Evolutionary conservation across 2,329 filamentous ascomycete genomes (phyloP).

Genomic region (Xylariaceae sp.): DNA sequence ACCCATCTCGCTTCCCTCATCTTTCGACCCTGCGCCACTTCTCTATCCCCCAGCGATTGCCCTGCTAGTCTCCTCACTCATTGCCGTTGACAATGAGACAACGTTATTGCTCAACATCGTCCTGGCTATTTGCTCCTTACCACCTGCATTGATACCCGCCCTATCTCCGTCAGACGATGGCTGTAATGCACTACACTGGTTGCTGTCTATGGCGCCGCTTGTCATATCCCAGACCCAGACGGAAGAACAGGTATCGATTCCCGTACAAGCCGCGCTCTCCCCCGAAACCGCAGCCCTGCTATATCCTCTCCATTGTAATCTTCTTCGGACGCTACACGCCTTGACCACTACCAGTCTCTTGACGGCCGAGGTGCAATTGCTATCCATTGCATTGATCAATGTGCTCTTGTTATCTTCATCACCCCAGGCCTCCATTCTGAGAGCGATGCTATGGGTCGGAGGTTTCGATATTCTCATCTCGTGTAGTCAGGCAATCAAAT

Average conservation of each 20-base stretch:
- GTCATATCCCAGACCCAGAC: constrained; percentile 36
- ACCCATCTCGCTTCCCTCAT: constrained; percentile 57
- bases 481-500: constrained; percentile 70
- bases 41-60: constrained; percentile 79
- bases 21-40: constrained; percentile 90
- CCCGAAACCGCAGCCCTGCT: constrained; percentile 60
- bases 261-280: constrained; percentile 30
- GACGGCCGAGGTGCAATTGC: constrained; percentile 79
- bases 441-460: constrained; percentile 80
- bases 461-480: constrained; percentile 70
- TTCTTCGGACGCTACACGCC: constrained; percentile 69
- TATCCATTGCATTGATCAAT: constrained; percentile 79
- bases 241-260: neutral
- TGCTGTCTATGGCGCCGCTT: constrained; percentile 67
- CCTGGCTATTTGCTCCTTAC: constrained; percentile 74
- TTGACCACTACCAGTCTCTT: constrained; percentile 87
- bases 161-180: constrained; percentile 49
- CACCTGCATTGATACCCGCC: constrained; percentile 66
- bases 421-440: constrained; percentile 80
- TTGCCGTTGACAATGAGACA: constrained; percentile 57
- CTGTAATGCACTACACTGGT: constrained; percentile 72
- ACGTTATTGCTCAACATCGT: constrained; percentile 74
- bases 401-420: constrained; percentile 72
- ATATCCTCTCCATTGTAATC: constrained; percentile 78
- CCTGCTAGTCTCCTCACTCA: constrained; percentile 69